A percentile compares a stretch with the other conserved stretches of the same genome.
phyloP scores from a whole-genome alignment of 2,329 filamentous ascomycete genomes.

The Herpomyces periplanetae region DNA sequence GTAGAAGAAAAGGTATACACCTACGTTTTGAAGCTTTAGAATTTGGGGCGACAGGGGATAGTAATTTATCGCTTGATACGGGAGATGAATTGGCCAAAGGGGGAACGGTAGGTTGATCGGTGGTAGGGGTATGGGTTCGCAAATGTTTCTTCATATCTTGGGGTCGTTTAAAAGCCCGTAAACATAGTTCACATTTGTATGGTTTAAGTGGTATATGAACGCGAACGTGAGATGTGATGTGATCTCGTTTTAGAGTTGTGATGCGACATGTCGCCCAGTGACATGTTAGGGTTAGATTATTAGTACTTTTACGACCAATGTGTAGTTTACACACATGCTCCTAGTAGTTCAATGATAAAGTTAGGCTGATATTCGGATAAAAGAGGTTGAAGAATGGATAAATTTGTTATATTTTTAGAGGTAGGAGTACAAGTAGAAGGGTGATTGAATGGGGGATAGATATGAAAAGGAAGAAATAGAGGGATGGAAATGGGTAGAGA shows the following conservation, averaged over 20 bases:
- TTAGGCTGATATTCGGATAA: conserved; percentile 1
- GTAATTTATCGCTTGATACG: conserved; percentile 6
- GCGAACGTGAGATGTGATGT: conserved; percentile 94
- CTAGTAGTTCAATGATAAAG: conserved; percentile 14
- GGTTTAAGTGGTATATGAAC: conserved; percentile 96
- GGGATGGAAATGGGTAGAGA: conserved; percentile 1
- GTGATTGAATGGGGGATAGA: neutral
- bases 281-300: conserved; percentile 87
- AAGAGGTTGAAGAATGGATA: conserved; percentile 3
- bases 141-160: conserved; percentile 98
- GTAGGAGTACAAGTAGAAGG: conserved; percentile 2
- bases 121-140: conserved; percentile 91
- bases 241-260: conserved; percentile 88
- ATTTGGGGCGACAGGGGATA: conserved; percentile 6
- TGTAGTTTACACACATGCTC: conserved; percentile 95
- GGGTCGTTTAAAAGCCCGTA: conserved; percentile 92
- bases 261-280: conserved; percentile 88
- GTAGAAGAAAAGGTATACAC: conserved; percentile 3
- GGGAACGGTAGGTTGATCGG: conserved; percentile 25
- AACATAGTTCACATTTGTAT: conserved; percentile 93
- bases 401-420: conserved; percentile 2
- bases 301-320: conserved; percentile 92
- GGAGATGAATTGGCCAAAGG: conserved; percentile 11
- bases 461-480: conserved; percentile 1
- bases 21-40: conserved; percentile 8